Percentiles rank a stretch among this genome's conserved stretches.
Evolutionary conservation across 345 rosid genomes (phyloP).

Genomic region (Eucalyptus virginea): DNA sequence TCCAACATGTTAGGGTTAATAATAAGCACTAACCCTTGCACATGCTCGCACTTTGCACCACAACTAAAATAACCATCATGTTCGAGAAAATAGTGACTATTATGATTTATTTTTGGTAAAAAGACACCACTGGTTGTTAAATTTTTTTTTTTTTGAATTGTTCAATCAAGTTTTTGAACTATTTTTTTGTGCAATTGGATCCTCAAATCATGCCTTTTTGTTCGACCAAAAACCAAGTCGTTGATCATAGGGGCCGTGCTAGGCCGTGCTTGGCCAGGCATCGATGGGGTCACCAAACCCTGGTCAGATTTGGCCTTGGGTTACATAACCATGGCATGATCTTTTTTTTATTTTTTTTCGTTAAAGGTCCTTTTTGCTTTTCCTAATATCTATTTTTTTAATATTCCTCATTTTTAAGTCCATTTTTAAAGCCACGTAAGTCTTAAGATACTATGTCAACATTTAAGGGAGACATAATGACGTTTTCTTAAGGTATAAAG

Average conservation of each 20-base stretch:
- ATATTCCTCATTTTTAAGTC: background rate
- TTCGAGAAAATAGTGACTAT: background rate
- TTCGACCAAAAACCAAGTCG: background rate
- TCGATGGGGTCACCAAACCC: background rate
- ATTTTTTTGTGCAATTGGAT: background rate
- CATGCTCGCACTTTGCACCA: fast-evolving
- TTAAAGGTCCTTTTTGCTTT: background rate
- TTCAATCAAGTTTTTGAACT: background rate
- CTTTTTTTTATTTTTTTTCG: background rate
- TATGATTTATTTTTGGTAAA: background rate
- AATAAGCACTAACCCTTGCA: background rate
- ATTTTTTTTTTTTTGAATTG: background rate
- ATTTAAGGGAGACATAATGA: background rate
- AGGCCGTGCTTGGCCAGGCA: background rate
- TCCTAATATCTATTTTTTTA: background rate
- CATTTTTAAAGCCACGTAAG: background rate
- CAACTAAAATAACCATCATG: background rate
- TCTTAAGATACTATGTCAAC: too few species aligned
- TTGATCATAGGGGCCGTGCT: background rate
- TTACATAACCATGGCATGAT: fast-evolving
- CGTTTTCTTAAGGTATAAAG: background rate
- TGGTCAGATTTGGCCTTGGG: background rate
- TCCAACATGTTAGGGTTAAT: background rate
- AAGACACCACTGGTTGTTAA: fast-evolving
- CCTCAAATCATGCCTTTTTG: background rate